A percentile compares a stretch with the other conserved stretches of the same genome.
phyloP scores from a whole-genome alignment of 2,329 filamentous ascomycete species.

The Balansia obtecta region DNA sequence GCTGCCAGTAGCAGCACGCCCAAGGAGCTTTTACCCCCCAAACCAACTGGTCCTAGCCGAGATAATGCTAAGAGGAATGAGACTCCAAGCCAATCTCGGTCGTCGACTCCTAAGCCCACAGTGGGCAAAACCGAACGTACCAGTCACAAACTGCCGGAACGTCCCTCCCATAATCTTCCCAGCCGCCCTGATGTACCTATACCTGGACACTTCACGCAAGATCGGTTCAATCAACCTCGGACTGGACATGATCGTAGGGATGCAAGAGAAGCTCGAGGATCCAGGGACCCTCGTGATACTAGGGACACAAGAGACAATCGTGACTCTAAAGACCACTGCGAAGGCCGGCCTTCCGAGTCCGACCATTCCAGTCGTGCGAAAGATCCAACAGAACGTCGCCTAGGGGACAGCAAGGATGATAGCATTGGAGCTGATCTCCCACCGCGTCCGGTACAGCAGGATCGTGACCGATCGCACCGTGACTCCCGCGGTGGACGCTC shows the following conservation, averaged over 20 bases:
- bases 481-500: constrained; percentile 16
- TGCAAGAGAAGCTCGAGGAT: constrained; percentile 17
- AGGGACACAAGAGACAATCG: constrained; percentile 28
- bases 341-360: constrained; percentile 26
- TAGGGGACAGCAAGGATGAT: constrained; percentile 21
- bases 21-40: constrained; percentile 23
- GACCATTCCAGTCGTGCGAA: constrained; percentile 28
- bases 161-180: constrained; percentile 32
- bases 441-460: constrained; percentile 27
- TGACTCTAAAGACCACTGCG: constrained; percentile 22
- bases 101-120: constrained; percentile 18
- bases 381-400: constrained; percentile 32
- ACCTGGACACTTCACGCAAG: constrained; percentile 32
- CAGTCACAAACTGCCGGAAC: constrained; percentile 25
- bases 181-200: constrained; percentile 47
- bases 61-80: constrained; percentile 17
- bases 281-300: constrained; percentile 16
- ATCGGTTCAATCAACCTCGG: constrained; percentile 31
- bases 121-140: constrained; percentile 16
- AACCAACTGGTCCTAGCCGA: constrained; percentile 15
- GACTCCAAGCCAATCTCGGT: constrained; percentile 11
- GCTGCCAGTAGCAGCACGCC: constrained; percentile 3
- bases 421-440: constrained; percentile 17
- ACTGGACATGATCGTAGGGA: constrained; percentile 28
- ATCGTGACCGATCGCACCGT: constrained; percentile 27